Evolutionary conservation across 495 filamentous ascomycete species (phyloP).

Genomic region (Aspergillus wentii): DNA sequence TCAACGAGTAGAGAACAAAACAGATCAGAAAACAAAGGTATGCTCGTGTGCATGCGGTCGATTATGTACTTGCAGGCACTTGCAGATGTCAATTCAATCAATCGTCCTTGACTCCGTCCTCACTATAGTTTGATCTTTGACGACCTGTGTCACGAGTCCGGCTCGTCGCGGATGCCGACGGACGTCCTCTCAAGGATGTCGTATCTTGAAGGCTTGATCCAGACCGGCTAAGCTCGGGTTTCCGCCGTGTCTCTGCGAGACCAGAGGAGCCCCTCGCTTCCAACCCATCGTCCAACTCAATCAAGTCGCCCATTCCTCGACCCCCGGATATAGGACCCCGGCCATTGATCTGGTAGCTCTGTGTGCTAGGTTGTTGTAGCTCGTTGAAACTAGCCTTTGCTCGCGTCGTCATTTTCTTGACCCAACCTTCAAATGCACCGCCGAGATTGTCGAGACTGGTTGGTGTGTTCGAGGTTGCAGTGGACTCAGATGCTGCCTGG

Average conservation of each 20-base stretch:
- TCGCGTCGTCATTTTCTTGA: conserved; percentile 66
- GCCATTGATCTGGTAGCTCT: conserved; percentile 23
- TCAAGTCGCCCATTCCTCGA: conserved; percentile 59
- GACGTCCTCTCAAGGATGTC: conserved; percentile 14
- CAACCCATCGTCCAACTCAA: conserved; percentile 71
- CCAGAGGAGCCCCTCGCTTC: conserved; percentile 26
- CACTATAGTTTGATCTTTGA: conserved; percentile 9
- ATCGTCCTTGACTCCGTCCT: conserved; percentile 29
- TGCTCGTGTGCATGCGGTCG: conserved; percentile 16
- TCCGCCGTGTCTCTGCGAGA: conserved; percentile 11
- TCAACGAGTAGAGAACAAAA: too few species aligned
- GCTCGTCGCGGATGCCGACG: conserved; percentile 30
- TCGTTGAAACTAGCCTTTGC: conserved; percentile 38
- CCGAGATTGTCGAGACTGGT: conserved; percentile 76
- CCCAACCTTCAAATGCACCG: conserved; percentile 81
- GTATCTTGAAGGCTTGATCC: conserved; percentile 12
- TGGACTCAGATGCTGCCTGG: conserved; percentile 37
- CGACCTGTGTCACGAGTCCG: conserved; percentile 32
- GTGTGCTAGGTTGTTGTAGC: conserved; percentile 26
- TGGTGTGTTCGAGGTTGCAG: conserved; percentile 39
- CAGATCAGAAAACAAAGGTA: too few species aligned
- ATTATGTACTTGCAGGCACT: conserved; percentile 27
- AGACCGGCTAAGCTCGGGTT: conserved; percentile 16
- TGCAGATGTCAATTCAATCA: conserved; percentile 15
- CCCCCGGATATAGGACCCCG: conserved; percentile 30